A percentile compares a stretch with the other conserved stretches of the same genome.
These are phyloP conservation scores for Verticillium longisporum DNA, from an alignment of 2,329 filamentous ascomycete species.

Conservation along the genomic window DNA sequence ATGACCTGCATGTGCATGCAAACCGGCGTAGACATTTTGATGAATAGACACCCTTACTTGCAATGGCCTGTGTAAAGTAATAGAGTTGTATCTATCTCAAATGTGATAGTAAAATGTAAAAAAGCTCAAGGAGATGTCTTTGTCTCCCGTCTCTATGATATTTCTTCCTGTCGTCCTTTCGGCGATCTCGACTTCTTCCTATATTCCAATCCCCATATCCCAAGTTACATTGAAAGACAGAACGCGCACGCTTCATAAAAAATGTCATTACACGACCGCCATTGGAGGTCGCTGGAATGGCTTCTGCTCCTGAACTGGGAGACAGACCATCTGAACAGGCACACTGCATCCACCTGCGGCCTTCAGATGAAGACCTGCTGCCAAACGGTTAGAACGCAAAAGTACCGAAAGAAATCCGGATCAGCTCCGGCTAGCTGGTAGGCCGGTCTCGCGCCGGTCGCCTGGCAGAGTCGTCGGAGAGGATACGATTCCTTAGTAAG, in stretches of 20 bases:
- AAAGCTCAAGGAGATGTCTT: too few relatives aligned
- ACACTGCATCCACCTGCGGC: not conserved
- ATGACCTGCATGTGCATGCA: too few relatives aligned
- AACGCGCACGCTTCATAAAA: not conserved
- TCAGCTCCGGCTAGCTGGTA: too few relatives aligned
- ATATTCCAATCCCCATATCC: too few relatives aligned
- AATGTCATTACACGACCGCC: not conserved
- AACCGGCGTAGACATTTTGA: too few relatives aligned
- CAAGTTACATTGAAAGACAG: not conserved
- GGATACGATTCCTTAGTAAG: slow-evolving; percentile 15
- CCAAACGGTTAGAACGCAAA: not conserved
- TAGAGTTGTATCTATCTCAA: too few relatives aligned
- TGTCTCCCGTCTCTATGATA: not conserved
- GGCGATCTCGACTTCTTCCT: too few relatives aligned
- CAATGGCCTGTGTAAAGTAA: too few relatives aligned
- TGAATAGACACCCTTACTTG: too few relatives aligned
- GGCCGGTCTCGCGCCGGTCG: not conserved
- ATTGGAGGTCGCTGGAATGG: not conserved
- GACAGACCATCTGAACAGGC: not conserved
- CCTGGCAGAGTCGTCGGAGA: not conserved
- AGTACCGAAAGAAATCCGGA: not conserved
- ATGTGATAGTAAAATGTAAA: too few relatives aligned
- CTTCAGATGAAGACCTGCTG: not conserved
- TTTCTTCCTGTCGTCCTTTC: too few relatives aligned
- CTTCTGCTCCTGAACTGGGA: not conserved